Conservation (phyloP, 805 yeast species). For the Teunomyces aglyptinius region DNA sequence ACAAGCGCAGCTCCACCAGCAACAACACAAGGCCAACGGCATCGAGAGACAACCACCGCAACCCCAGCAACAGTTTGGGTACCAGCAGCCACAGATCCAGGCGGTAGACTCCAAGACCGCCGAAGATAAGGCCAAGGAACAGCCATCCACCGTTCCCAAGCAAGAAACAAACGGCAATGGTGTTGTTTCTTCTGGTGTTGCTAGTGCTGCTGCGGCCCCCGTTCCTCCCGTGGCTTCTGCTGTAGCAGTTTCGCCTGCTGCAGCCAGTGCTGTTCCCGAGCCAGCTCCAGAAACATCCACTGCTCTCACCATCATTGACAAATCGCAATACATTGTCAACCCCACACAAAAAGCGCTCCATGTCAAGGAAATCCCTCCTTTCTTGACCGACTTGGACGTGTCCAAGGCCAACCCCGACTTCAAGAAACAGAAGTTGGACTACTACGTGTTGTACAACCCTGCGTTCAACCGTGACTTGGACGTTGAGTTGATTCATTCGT, state of each 20-base stretch:
- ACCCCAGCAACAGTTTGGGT: slow-evolving; percentile 21
- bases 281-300: slow-evolving; percentile 24
- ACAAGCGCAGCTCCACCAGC: slow-evolving; percentile 39
- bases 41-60: slow-evolving; percentile 20
- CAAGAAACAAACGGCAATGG: slow-evolving; percentile 13
- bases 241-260: slow-evolving; percentile 2
- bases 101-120: not conserved
- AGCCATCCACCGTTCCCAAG: slow-evolving; percentile 18
- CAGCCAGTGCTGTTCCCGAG: slow-evolving; percentile 16
- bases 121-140: not conserved
- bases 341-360: slow-evolving; percentile 51
- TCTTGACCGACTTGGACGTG: slow-evolving; percentile 75
- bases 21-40: slow-evolving; percentile 23
- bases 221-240: slow-evolving; percentile 7
- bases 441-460: slow-evolving; percentile 87
- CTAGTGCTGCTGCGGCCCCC: slow-evolving; percentile 12
- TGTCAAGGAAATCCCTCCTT: slow-evolving; percentile 78
- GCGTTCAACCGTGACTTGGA: slow-evolving; percentile 66
- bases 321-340: slow-evolving; percentile 41
- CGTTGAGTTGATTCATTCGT: slow-evolving; percentile 83
- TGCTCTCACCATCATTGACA: slow-evolving; percentile 37
- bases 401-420: slow-evolving; percentile 69
- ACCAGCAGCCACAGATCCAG: slow-evolving; percentile 13
- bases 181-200: slow-evolving; percentile 3
- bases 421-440: slow-evolving; percentile 81